A percentile compares a stretch with the other conserved stretches of the same genome.
Evolutionary conservation across 116 monocot genomes (phyloP).

Genomic region (Trichopus zeylanicus): DNA sequence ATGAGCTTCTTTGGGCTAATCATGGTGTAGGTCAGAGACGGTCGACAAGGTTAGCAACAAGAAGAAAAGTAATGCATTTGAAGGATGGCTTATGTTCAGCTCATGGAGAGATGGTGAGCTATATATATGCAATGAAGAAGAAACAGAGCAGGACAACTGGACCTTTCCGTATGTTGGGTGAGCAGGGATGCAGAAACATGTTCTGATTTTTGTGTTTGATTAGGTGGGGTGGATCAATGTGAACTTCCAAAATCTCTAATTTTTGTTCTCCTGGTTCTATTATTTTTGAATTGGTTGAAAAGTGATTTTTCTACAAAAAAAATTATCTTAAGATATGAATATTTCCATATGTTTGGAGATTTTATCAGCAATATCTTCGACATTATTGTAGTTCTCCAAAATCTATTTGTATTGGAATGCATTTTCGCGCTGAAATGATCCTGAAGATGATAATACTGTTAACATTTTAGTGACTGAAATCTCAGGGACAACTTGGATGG

Average conservation of each 20-base stretch:
- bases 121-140: conserved; percentile 1
- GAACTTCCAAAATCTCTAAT: no score
- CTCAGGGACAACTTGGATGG: not conserved
- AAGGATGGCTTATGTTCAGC: not conserved
- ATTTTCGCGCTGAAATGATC: not conserved
- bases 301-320: no score
- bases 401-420: no score
- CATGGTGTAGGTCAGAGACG: not conserved
- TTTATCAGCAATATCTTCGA: no score
- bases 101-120: not conserved
- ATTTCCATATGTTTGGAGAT: no score
- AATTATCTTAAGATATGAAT: no score
- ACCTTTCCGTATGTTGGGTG: conserved; percentile 1
- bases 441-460: not conserved
- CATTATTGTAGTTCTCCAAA: no score
- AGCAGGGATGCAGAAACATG: conserved; percentile 1
- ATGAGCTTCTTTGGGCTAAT: not conserved
- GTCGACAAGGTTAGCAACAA: no score
- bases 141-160: not conserved
- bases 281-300: no score
- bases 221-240: not conserved
- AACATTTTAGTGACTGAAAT: not conserved
- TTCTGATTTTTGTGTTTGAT: not conserved
- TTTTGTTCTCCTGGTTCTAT: no score
- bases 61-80: no score